Percentiles rank a stretch among this genome's conserved stretches.
phyloP scores from a whole-genome alignment of 495 filamentous ascomycete genomes.

The Evansstolkia leycettana region DNA sequence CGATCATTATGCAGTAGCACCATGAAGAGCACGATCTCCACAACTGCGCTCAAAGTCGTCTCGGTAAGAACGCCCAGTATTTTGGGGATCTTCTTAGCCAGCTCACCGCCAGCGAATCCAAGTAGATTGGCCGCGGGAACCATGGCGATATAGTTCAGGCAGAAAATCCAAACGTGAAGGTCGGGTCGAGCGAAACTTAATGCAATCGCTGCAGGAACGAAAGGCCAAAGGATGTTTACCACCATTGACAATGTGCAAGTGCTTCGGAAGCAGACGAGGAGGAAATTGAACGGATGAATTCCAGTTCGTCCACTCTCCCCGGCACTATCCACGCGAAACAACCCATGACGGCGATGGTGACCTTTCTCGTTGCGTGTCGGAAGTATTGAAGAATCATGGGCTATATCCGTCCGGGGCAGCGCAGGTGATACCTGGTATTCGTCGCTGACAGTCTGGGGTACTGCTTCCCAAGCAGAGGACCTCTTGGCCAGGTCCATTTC shows the following conservation, averaged over 20 bases:
- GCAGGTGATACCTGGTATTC: neutral
- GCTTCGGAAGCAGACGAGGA: conserved; percentile 48
- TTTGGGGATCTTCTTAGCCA: conserved; percentile 67
- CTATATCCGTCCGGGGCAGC: neutral
- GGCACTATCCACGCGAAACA: conserved; percentile 41
- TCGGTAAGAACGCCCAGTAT: conserved; percentile 68
- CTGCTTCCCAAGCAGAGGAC: neutral
- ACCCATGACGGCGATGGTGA: conserved; percentile 1
- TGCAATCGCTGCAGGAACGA: conserved; percentile 55
- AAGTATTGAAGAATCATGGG: neutral
- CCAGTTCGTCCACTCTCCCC: conserved; percentile 54
- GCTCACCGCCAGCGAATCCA: conserved; percentile 72
- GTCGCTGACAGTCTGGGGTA: neutral
- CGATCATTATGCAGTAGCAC: conserved; percentile 40
- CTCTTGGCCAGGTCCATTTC: no score
- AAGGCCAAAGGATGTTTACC: conserved; percentile 65
- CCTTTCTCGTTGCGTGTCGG: conserved; percentile 12
- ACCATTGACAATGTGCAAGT: conserved; percentile 41
- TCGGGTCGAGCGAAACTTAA: conserved; percentile 52
- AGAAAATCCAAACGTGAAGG: conserved; percentile 51
- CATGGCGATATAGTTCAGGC: conserved; percentile 70
- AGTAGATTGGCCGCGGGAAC: conserved; percentile 79
- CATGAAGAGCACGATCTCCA: conserved; percentile 79
- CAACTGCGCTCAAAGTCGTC: conserved; percentile 61
- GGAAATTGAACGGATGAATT: conserved; percentile 46